Evolutionary conservation across 2,329 filamentous ascomycete genomes (phyloP).

Genomic region (Neocatenulostroma microsporum): DNA sequence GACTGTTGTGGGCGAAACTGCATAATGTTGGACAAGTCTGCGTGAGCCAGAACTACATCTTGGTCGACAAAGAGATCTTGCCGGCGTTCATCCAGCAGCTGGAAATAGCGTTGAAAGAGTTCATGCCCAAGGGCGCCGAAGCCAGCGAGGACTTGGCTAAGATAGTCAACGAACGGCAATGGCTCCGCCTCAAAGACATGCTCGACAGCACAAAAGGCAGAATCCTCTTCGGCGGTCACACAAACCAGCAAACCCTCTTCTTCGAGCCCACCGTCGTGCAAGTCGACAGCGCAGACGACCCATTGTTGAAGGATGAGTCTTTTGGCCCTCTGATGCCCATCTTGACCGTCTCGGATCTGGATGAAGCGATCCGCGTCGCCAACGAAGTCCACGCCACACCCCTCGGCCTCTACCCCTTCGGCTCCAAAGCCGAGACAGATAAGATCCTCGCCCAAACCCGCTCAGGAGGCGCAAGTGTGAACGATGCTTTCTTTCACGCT

Average conservation of each 20-base stretch:
- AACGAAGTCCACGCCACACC: conserved; percentile 78
- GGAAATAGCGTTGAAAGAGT: conserved; percentile 61
- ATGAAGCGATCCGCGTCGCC: conserved; percentile 75
- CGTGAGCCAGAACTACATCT: conserved; percentile 83
- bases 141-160: conserved; percentile 69
- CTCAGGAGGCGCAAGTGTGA: conserved; percentile 45
- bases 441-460: conserved; percentile 47
- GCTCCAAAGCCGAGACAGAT: conserved; percentile 67
- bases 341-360: conserved; percentile 67
- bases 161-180: conserved; percentile 74
- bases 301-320: conserved; percentile 72
- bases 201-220: conserved; percentile 75
- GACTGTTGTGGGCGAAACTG: conserved; percentile 82
- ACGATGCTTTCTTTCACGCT: conserved; percentile 60
- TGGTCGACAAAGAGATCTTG: conserved; percentile 66
- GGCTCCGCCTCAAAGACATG: conserved; percentile 79
- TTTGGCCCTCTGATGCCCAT: conserved; percentile 92
- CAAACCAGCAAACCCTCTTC: conserved; percentile 71
- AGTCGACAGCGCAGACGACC: conserved; percentile 65
- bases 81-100: conserved; percentile 52
- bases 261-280: conserved; percentile 92
- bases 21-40: conserved; percentile 87
- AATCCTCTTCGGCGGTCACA: conserved; percentile 77
- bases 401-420: conserved; percentile 77
- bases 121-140: conserved; percentile 76